Evolutionary conservation across 2,329 filamentous ascomycete species (phyloP).

Genomic region (Microthyrium microscopicum): DNA sequence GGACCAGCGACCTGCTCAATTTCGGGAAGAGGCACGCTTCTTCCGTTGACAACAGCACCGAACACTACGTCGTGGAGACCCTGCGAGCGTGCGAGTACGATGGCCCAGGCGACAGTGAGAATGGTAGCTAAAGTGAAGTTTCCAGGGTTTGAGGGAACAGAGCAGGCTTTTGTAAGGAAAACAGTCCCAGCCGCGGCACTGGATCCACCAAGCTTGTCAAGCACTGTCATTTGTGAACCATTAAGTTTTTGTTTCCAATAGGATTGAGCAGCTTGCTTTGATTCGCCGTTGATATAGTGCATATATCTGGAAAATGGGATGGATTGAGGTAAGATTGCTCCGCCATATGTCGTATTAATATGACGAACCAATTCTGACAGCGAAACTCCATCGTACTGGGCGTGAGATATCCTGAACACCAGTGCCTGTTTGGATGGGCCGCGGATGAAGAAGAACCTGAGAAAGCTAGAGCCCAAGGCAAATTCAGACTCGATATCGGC

Average conservation of each 20-base stretch:
- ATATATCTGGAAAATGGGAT: slow-evolving; percentile 32
- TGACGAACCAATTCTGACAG: slow-evolving; percentile 45
- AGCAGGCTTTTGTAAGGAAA: slow-evolving; percentile 19
- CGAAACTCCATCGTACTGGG: slow-evolving; percentile 54
- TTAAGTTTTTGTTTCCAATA: slow-evolving; percentile 46
- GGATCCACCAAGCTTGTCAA: slow-evolving; percentile 8
- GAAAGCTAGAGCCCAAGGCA: slow-evolving; percentile 42
- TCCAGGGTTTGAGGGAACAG: slow-evolving; percentile 26
- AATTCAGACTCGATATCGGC: slow-evolving; percentile 39
- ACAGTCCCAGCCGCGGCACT: slow-evolving; percentile 15
- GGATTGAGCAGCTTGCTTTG: slow-evolving; percentile 13
- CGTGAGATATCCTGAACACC: slow-evolving; percentile 47
- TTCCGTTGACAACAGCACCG: slow-evolving; percentile 48
- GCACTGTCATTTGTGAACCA: slow-evolving; percentile 31
- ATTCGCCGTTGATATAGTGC: background rate
- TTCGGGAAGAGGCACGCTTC: slow-evolving; percentile 39
- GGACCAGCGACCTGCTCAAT: slow-evolving; percentile 45
- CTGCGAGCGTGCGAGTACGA: slow-evolving; percentile 41
- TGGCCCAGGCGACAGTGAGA: slow-evolving; percentile 50
- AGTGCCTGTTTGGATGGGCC: slow-evolving; percentile 28
- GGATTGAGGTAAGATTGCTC: slow-evolving; percentile 14
- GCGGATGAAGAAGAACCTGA: slow-evolving; percentile 40
- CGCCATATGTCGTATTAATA: slow-evolving; percentile 37
- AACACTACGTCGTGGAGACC: slow-evolving; percentile 42
- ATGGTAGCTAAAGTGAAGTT: slow-evolving; percentile 47